Conservation (phyloP, 805 yeast species). For the Zygoascus ofunaensis region DNA sequence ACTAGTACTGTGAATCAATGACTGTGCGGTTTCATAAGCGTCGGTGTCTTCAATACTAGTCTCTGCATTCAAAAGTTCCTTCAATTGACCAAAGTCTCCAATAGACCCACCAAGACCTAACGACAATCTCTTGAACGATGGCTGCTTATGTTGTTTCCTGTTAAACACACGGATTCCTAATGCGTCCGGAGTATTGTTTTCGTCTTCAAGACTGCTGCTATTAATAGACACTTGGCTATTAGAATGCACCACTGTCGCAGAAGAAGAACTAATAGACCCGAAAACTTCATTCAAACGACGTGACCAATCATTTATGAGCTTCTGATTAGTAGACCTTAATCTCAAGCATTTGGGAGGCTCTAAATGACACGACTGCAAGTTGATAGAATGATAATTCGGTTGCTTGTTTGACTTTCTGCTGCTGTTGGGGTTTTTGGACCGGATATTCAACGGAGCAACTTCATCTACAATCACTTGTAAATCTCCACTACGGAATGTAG, state of each 20-base stretch:
- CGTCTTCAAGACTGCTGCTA: too few species aligned
- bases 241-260: not conserved
- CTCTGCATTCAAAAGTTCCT: conserved; percentile 7
- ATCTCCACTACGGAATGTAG: conserved; percentile 14
- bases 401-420: too few species aligned
- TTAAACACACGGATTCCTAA: too few species aligned
- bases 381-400: not conserved
- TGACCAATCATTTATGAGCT: not conserved
- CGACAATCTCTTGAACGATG: conserved; percentile 2
- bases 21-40: not conserved
- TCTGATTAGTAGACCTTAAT: not conserved
- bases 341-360: not conserved
- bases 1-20: not conserved
- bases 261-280: not conserved
- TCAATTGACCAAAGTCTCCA: conserved; percentile 12
- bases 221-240: not conserved
- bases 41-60: not conserved
- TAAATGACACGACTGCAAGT: not conserved
- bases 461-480: not conserved
- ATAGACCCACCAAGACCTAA: conserved; percentile 5
- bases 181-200: not conserved
- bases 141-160: not conserved
- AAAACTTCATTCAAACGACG: not conserved
- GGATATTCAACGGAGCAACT: not conserved
- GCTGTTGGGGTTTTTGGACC: too few species aligned